Conservation (phyloP, 139 green algal species). For the Chlorella sp. region DNA sequence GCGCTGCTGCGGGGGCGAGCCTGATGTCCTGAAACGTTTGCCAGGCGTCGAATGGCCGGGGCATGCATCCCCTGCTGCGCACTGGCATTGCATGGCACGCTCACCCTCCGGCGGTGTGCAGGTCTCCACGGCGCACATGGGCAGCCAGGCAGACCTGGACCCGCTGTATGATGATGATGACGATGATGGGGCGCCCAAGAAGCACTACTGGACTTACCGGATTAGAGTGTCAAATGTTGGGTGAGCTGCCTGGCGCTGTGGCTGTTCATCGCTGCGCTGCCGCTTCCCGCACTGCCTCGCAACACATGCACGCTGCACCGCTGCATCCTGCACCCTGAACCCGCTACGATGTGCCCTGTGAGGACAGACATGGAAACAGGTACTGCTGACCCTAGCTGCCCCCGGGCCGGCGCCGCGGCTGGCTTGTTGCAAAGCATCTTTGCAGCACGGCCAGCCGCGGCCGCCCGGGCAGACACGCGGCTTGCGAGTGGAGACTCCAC, state of each 20-base stretch:
- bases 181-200: conserved; percentile 24
- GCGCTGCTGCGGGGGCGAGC: too few relatives aligned
- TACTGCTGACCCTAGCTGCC: conserved; percentile 36
- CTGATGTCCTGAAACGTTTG: too few relatives aligned
- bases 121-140: conserved; percentile 25
- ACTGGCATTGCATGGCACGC: too few relatives aligned
- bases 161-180: not conserved
- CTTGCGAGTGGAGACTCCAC: conserved; percentile 2
- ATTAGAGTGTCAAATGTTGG: conserved; percentile 44
- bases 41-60: too few relatives aligned
- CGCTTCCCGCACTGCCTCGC: not conserved
- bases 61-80: too few relatives aligned
- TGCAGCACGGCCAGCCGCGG: not conserved
- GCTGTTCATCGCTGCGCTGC: not conserved
- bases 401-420: not conserved
- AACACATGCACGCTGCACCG: not conserved
- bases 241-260: not conserved
- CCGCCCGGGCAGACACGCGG: not conserved
- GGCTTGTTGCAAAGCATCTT: too few relatives aligned
- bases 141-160: not conserved
- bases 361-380: conserved; percentile 27
- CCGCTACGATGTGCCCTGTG: not conserved
- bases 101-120: too few relatives aligned
- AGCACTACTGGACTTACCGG: conserved; percentile 45
- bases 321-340: not conserved